Percentiles rank a stretch among this genome's conserved stretches.
Conservation (phyloP, 768 basidiomycete species). For the Leccinum fibrillosum region DNA sequence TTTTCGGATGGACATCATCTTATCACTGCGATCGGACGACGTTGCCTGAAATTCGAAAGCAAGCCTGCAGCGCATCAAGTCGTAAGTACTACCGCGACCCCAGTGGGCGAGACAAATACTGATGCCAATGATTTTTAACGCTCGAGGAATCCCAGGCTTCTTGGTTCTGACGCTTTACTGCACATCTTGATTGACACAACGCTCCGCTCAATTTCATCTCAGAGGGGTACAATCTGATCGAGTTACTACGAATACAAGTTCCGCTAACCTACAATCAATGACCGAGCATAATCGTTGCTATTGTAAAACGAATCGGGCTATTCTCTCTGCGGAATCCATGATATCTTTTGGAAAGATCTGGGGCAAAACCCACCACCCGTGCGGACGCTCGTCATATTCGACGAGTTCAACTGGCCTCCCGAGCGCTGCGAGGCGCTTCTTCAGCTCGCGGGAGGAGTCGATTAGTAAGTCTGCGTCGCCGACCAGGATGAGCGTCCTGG, state of each 20-base stretch:
- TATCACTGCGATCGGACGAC: background rate
- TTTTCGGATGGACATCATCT: conserved; percentile 1
- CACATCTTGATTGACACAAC: background rate
- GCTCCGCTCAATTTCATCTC: background rate
- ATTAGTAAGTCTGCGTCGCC: conserved; percentile 16
- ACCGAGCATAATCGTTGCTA: background rate
- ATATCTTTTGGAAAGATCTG: conserved; percentile 14
- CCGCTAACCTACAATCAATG: background rate
- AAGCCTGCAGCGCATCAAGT: background rate
- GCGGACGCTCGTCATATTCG: conserved; percentile 23
- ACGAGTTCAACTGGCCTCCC: conserved; percentile 16
- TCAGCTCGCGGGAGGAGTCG: background rate
- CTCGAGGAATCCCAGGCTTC: background rate
- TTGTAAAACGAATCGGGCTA: conserved; percentile 2
- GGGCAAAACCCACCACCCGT: conserved; percentile 20
- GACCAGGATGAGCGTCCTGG: conserved; percentile 20
- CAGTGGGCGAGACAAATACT: background rate
- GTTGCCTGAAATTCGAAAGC: background rate
- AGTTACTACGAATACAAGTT: background rate
- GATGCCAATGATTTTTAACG: background rate
- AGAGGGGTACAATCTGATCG: background rate
- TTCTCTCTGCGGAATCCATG: conserved; percentile 9
- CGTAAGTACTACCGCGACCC: background rate
- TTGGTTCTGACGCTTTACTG: background rate
- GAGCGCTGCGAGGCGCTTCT: background rate